Percentiles rank a stretch among this genome's conserved stretches.
phyloP scores from a whole-genome alignment of 2,329 filamentous ascomycete species.

The Penicillium italicum region DNA sequence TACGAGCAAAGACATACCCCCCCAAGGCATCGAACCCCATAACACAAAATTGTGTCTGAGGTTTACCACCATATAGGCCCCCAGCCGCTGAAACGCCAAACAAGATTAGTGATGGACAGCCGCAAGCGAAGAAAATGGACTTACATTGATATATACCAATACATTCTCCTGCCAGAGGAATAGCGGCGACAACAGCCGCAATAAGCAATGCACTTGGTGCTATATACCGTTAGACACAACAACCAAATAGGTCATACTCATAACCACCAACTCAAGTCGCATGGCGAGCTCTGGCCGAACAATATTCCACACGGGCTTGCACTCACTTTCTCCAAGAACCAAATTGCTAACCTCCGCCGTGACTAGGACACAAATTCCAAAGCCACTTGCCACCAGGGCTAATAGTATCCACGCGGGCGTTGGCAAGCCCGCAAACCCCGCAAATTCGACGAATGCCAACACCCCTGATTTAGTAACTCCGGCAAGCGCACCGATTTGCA shows the following conservation, averaged over 20 bases:
- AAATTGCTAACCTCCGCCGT: constrained; percentile 17
- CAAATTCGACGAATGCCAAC: constrained; percentile 15
- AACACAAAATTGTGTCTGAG: constrained; percentile 4
- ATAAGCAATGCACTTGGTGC: constrained; percentile 15
- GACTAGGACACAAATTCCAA: constrained; percentile 15
- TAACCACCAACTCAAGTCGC: not conserved
- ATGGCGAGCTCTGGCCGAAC: not conserved
- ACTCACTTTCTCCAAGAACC: constrained; percentile 15
- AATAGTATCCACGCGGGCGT: constrained; percentile 15
- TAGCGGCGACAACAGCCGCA: constrained; percentile 17
- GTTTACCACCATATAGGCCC: constrained; percentile 8
- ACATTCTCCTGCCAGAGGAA: constrained; percentile 14
- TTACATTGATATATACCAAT: constrained; percentile 16
- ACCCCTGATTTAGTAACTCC: constrained; percentile 16
- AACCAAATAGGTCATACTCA: not conserved
- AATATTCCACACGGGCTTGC: not conserved
- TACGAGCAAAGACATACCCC: constrained; percentile 19
- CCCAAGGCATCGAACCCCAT: constrained; percentile 16
- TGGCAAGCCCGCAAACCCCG: constrained; percentile 11
- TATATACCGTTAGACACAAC: not conserved
- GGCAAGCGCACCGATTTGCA: constrained; percentile 13
- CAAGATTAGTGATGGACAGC: not conserved
- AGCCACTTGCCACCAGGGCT: constrained; percentile 12
- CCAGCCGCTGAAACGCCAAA: constrained; percentile 7
- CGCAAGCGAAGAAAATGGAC: not conserved